Conservation (phyloP, 805 yeast species). For the Candida vaughaniae region DNA sequence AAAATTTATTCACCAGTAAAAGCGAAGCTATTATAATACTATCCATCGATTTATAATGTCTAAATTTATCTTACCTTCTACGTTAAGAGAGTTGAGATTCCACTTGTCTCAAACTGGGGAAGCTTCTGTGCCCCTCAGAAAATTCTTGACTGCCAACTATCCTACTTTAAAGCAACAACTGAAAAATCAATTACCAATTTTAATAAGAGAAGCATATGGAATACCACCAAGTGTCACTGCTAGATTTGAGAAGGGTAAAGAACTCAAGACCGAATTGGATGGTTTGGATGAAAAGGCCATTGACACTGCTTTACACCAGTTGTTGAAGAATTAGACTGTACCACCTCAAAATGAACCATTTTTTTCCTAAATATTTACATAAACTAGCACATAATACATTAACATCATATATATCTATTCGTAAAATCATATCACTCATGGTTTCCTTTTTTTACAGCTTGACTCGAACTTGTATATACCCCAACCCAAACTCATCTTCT, state of each 20-base stretch:
- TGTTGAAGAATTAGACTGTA: slow-evolving; percentile 34
- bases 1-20: too few relatives aligned
- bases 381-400: too few relatives aligned
- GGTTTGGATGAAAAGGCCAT: slow-evolving; percentile 49
- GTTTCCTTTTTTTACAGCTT: too few relatives aligned
- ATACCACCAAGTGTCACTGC: slow-evolving; percentile 73
- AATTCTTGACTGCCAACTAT: slow-evolving; percentile 62
- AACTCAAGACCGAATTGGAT: slow-evolving; percentile 48
- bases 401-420: too few relatives aligned
- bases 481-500: slow-evolving; percentile 59
- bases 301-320: slow-evolving; percentile 35
- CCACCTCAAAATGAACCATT: too few relatives aligned
- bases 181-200: slow-evolving; percentile 68
- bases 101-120: slow-evolving; percentile 80
- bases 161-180: slow-evolving; percentile 54
- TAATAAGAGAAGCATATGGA: slow-evolving; percentile 75
- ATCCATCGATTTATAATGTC: slow-evolving; percentile 37
- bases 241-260: slow-evolving; percentile 61
- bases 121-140: slow-evolving; percentile 63
- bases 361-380: too few relatives aligned
- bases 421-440: too few relatives aligned
- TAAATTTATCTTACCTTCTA: slow-evolving; percentile 46
- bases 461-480: slow-evolving; percentile 54
- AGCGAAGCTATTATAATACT: slow-evolving; percentile 1
- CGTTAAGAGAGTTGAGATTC: slow-evolving; percentile 77